A percentile compares a stretch with the other conserved stretches of the same genome.
Conservation (phyloP, 495 filamentous ascomycete species). For the Podospora comata region DNA sequence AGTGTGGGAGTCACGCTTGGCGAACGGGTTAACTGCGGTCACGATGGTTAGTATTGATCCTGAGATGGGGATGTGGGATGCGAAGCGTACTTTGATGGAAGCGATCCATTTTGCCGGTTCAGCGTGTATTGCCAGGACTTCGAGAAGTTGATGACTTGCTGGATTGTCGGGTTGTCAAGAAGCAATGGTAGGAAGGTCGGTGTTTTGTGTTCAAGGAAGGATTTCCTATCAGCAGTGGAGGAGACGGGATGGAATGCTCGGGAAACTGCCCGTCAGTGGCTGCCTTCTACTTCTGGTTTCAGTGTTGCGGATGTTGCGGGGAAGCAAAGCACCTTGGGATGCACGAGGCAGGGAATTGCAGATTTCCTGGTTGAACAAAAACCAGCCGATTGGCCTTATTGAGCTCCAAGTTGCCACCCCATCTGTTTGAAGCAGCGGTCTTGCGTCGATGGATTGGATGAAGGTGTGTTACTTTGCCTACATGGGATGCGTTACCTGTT, state of each 20-base stretch:
- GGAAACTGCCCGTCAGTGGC: not conserved
- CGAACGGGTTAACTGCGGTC: slow-evolving; percentile 63
- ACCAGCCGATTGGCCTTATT: not conserved
- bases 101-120: slow-evolving; percentile 38
- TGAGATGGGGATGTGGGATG: not conserved
- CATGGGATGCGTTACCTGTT: not conserved
- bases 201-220: not conserved
- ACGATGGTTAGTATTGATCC: slow-evolving; percentile 1
- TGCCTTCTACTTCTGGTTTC: not conserved
- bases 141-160: not conserved
- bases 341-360: not conserved
- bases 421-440: slow-evolving; percentile 4
- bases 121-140: not conserved
- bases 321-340: slow-evolving; percentile 2
- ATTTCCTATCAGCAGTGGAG: not conserved
- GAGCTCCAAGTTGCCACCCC: slow-evolving; percentile 2
- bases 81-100: slow-evolving; percentile 38
- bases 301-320: not conserved
- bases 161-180: not conserved
- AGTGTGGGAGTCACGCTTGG: slow-evolving; percentile 58
- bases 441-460: not conserved
- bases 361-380: not conserved
- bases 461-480: not conserved
- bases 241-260: not conserved
- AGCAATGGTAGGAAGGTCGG: not conserved